These are phyloP conservation scores for Amoeboaphelidium occidentale DNA, from an alignment of 371 early-diverging fungal genomes.

Conservation along the genomic window DNA sequence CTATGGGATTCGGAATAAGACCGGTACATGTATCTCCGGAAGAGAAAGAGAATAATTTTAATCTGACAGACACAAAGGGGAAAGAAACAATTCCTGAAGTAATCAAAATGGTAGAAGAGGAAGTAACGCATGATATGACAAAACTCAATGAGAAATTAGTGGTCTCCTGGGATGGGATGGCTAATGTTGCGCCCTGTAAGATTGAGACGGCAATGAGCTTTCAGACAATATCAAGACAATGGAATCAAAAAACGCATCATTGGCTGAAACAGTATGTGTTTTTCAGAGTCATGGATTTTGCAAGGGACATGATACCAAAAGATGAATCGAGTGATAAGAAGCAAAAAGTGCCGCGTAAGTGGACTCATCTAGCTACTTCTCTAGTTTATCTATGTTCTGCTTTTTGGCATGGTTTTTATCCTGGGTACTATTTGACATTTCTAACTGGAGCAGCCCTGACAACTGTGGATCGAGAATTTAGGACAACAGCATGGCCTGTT, in stretches of 20 bases:
- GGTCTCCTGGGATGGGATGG: neutral
- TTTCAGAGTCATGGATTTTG: constrained; percentile 6
- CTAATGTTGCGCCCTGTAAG: neutral
- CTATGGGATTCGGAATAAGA: constrained; percentile 66
- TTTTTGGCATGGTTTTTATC: constrained; percentile 85
- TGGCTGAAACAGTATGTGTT: constrained; percentile 67
- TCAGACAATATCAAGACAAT: neutral
- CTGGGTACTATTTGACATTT: constrained; percentile 49
- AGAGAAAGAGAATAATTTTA: no score
- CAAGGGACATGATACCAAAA: neutral
- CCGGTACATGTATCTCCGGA: no score
- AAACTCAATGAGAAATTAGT: no score
- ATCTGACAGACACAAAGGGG: no score
- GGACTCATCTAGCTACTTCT: neutral
- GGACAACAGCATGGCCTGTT: no score
- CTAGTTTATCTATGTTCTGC: constrained; percentile 21
- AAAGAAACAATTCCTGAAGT: no score
- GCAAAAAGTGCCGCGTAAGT: neutral
- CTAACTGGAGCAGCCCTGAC: neutral
- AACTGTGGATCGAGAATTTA: neutral
- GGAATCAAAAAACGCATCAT: neutral
- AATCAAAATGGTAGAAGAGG: no score
- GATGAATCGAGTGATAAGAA: neutral
- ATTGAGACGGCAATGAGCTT: neutral
- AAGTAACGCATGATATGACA: no score